Percentiles rank a stretch among this genome's conserved stretches.
Evolutionary conservation across 495 filamentous ascomycete species (phyloP).

Genomic region (Talaromyces proteolyticus): DNA sequence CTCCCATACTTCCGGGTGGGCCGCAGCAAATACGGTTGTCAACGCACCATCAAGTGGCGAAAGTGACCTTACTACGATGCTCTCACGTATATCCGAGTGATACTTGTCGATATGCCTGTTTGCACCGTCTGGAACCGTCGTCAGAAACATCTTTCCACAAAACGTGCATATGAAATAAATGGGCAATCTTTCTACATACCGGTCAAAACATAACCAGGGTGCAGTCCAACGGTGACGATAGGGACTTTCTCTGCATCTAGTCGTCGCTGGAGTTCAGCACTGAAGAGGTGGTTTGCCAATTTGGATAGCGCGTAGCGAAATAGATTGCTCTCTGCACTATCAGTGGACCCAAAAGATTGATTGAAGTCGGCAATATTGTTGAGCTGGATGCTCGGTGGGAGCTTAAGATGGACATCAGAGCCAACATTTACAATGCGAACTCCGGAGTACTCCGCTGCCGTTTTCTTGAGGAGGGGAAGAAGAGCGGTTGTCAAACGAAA

Average conservation of each 20-base stretch:
- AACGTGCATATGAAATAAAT: background rate
- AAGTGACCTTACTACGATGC: background rate
- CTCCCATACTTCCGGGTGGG: background rate
- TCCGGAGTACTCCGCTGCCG: background rate
- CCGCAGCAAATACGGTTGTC: background rate
- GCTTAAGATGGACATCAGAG: background rate
- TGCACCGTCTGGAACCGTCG: background rate
- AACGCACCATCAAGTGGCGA: background rate
- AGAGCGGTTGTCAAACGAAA: background rate
- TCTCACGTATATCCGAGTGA: background rate
- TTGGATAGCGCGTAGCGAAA: slow-evolving; percentile 13
- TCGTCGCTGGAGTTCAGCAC: slow-evolving; percentile 14
- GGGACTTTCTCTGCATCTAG: slow-evolving; percentile 8
- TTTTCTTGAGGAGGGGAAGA: background rate
- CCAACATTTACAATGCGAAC: background rate
- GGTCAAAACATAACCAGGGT: slow-evolving; percentile 14
- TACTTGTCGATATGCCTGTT: background rate
- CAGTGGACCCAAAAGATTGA: background rate
- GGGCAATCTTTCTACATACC: slow-evolving; percentile 1
- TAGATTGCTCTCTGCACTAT: background rate
- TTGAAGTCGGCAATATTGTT: background rate
- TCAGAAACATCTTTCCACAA: background rate
- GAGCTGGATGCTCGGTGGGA: background rate
- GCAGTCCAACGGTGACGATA: slow-evolving; percentile 9
- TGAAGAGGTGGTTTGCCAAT: slow-evolving; percentile 15